Evolutionary conservation across 2,329 filamentous ascomycete genomes (phyloP).

Genomic region (Eurotiales sp.): DNA sequence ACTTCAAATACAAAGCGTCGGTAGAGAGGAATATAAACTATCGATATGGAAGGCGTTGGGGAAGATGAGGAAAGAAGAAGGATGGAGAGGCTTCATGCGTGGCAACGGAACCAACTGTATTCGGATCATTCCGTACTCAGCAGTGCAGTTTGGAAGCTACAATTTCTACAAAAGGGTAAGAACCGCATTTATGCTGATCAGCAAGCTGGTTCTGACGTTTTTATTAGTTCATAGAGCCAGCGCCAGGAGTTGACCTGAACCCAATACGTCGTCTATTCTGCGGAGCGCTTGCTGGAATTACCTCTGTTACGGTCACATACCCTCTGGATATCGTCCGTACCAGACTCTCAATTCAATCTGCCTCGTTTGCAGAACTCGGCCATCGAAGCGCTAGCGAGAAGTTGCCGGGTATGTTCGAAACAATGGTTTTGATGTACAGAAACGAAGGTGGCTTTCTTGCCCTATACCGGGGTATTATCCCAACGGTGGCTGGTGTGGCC

Average conservation of each 20-base stretch:
- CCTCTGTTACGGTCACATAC: conserved; percentile 91
- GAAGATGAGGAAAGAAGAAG: conserved; percentile 97
- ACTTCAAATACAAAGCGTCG: conserved; percentile 91
- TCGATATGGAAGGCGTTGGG: conserved; percentile 81
- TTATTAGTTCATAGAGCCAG: conserved; percentile 68
- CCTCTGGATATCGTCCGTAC: conserved; percentile 97
- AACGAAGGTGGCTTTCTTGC: conserved; percentile 81
- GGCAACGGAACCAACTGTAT: conserved; percentile 98
- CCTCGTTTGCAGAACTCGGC: conserved; percentile 81
- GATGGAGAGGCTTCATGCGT: conserved; percentile 95
- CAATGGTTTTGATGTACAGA: conserved; percentile 79
- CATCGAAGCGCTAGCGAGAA: conserved; percentile 55
- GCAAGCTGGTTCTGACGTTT: neutral
- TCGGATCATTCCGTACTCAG: conserved; percentile 95
- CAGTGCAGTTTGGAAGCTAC: conserved; percentile 97
- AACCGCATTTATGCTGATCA: conserved; percentile 15
- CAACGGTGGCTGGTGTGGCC: conserved; percentile 90
- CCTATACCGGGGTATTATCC: conserved; percentile 90
- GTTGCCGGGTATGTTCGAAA: conserved; percentile 88
- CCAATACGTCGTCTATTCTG: conserved; percentile 77
- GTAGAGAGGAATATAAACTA: conserved; percentile 87
- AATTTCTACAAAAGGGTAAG: conserved; percentile 91
- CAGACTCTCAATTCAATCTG: conserved; percentile 89
- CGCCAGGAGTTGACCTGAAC: conserved; percentile 68
- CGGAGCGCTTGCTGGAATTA: conserved; percentile 87